Conservation (phyloP, 2,329 filamentous ascomycete genomes). For the Dactylellina leptospora region DNA sequence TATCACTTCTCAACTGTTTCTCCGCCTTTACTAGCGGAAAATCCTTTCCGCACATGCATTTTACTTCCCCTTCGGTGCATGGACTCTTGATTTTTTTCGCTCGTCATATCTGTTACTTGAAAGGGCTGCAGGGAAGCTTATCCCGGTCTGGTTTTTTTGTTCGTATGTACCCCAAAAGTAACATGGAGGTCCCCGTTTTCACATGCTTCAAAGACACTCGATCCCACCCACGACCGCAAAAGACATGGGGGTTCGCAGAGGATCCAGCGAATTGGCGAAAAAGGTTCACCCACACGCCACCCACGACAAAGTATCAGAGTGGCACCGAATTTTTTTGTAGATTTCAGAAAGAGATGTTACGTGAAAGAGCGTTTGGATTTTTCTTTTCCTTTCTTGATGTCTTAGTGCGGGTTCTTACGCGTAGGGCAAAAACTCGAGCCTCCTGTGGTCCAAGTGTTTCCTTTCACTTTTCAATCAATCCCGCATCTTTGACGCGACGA, state of each 20-base stretch:
- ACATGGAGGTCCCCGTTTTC: conserved; percentile 20
- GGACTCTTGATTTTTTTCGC: neutral
- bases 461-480: neutral
- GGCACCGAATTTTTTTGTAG: conserved; percentile 7
- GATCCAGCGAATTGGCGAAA: conserved; percentile 50
- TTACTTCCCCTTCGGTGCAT: conserved; percentile 15
- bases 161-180: conserved; percentile 14
- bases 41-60: conserved; percentile 46
- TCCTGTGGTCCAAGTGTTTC: neutral
- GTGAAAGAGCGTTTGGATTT: neutral
- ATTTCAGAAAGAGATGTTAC: neutral
- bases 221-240: neutral
- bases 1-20: neutral
- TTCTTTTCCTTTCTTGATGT: too few relatives aligned
- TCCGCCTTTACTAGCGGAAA: conserved; percentile 10
- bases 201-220: conserved; percentile 33
- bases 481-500: conserved; percentile 14
- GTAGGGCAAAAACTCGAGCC: too few relatives aligned
- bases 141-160: conserved; percentile 14
- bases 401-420: too few relatives aligned
- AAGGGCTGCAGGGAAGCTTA: conserved; percentile 34
- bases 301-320: neutral
- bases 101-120: conserved; percentile 25
- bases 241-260: conserved; percentile 33
- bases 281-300: conserved; percentile 34